A percentile compares a stretch with the other conserved stretches of the same genome.
Conservation (phyloP, 1,284 basidiomycete species). For the Psilocybe mexicana region DNA sequence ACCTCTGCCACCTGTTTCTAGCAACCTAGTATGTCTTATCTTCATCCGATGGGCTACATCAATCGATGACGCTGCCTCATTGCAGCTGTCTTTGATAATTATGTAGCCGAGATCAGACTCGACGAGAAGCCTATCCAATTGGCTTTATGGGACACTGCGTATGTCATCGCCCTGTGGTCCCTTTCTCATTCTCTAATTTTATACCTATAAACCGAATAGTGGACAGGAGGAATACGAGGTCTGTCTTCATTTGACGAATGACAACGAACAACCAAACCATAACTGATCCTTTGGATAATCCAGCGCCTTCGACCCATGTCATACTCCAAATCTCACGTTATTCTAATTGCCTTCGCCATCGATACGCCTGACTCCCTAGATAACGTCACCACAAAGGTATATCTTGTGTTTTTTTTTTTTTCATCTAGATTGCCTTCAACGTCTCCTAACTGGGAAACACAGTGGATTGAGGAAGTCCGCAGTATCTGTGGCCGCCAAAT, state of each 20-base stretch:
- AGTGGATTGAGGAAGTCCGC: constrained; percentile 98
- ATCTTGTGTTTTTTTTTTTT: constrained; percentile 41
- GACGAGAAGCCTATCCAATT: constrained; percentile 97
- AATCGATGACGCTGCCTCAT: constrained; percentile 4
- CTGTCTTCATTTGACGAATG: constrained; percentile 23
- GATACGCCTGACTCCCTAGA: constrained; percentile 97
- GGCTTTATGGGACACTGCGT: constrained; percentile 98
- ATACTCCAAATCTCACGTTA: constrained; percentile 98
- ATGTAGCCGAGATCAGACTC: constrained; percentile 95
- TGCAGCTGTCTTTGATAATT: constrained; percentile 94
- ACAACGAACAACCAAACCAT: constrained; percentile 1
- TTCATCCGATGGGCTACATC: constrained; percentile 6
- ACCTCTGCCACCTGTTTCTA: constrained; percentile 27
- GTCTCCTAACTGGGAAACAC: constrained; percentile 16
- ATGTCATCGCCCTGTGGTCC: constrained; percentile 37
- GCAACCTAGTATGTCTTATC: constrained; percentile 55
- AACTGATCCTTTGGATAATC: constrained; percentile 10
- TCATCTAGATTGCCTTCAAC: constrained; percentile 13
- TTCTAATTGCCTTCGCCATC: constrained; percentile 95
- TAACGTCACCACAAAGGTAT: constrained; percentile 90
- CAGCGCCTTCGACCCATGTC: constrained; percentile 92
- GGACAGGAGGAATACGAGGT: constrained; percentile 96
- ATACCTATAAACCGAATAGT: constrained; percentile 41
- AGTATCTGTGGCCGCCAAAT: constrained; percentile 85
- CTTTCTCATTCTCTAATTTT: constrained; percentile 5